These are phyloP conservation scores for Speleostelium caveatum DNA, from an alignment of 78 protist species.

Conservation along the genomic window DNA sequence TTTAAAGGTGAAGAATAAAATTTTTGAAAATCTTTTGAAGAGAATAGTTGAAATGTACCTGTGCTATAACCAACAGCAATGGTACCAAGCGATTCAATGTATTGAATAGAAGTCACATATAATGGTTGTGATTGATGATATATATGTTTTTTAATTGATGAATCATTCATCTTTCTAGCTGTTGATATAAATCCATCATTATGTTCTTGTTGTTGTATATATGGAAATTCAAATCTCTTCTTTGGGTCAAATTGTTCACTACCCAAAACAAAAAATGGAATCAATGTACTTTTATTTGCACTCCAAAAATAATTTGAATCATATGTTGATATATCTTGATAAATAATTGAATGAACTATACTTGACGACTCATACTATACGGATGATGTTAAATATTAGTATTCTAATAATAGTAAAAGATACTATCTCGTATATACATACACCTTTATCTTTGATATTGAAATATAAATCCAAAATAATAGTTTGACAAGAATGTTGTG, in stretches of 20 bases:
- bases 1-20: conserved; percentile 13
- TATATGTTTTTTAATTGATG: background rate
- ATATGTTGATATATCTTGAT: background rate
- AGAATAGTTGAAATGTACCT: conserved; percentile 58
- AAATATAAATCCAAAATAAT: conserved; percentile 38
- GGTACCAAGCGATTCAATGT: background rate
- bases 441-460: conserved; percentile 1
- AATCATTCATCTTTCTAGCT: too few relatives aligned
- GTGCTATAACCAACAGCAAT: conserved; percentile 57
- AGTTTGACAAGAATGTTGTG: conserved; percentile 12
- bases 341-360: background rate
- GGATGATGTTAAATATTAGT: background rate
- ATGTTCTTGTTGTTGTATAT: background rate
- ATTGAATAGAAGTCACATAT: background rate
- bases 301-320: background rate
- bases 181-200: background rate
- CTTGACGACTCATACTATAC: background rate
- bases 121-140: background rate
- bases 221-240: conserved; percentile 18
- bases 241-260: background rate
- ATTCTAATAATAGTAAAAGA: background rate
- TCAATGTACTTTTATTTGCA: background rate
- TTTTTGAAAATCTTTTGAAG: background rate
- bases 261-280: conserved; percentile 37
- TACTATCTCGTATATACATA: background rate